These are phyloP conservation scores for Exophiala sp. DNA, from an alignment of 2,329 filamentous ascomycete species.

Conservation along the genomic window DNA sequence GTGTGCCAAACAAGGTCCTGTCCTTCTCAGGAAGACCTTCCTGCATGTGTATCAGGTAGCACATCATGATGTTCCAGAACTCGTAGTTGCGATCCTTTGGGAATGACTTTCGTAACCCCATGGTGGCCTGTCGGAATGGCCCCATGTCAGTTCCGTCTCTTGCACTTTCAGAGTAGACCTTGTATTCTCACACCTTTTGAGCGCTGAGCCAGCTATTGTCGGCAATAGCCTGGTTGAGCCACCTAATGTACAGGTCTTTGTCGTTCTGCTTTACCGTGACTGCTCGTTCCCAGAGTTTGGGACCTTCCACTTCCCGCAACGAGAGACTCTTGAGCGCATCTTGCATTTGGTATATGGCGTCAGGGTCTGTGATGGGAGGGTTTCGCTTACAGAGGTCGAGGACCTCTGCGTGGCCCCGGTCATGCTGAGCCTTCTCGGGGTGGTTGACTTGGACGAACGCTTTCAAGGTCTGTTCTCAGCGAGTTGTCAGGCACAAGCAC, in stretches of 20 bases:
- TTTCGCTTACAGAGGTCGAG: constrained; percentile 41
- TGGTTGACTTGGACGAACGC: constrained; percentile 31
- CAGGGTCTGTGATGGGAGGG: constrained; percentile 43
- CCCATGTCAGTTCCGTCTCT: constrained; percentile 27
- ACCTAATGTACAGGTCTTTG: constrained; percentile 42
- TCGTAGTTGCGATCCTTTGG: constrained; percentile 47
- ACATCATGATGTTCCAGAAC: constrained; percentile 49
- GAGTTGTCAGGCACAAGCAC: constrained; percentile 1
- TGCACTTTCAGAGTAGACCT: constrained; percentile 5
- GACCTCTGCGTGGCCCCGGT: constrained; percentile 43
- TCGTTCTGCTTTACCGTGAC: constrained; percentile 43
- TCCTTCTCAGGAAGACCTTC: constrained; percentile 39
- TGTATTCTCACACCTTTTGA: constrained; percentile 42
- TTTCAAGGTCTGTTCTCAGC: constrained; percentile 24
- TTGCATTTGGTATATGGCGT: constrained; percentile 43
- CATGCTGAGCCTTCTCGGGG: constrained; percentile 40
- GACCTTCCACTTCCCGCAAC: constrained; percentile 35
- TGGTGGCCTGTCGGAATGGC: constrained; percentile 40
- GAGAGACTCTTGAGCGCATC: constrained; percentile 38
- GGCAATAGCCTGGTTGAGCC: constrained; percentile 44
- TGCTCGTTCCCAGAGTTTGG: constrained; percentile 46
- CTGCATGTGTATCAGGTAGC: constrained; percentile 40
- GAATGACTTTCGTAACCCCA: constrained; percentile 50
- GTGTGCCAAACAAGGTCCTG: constrained; percentile 46
- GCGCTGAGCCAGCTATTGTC: constrained; percentile 45